A percentile compares a stretch with the other conserved stretches of the same genome.
Evolutionary conservation across 1,284 basidiomycete species (phyloP).

Genomic region (Pseudozyma hubeiensis): DNA sequence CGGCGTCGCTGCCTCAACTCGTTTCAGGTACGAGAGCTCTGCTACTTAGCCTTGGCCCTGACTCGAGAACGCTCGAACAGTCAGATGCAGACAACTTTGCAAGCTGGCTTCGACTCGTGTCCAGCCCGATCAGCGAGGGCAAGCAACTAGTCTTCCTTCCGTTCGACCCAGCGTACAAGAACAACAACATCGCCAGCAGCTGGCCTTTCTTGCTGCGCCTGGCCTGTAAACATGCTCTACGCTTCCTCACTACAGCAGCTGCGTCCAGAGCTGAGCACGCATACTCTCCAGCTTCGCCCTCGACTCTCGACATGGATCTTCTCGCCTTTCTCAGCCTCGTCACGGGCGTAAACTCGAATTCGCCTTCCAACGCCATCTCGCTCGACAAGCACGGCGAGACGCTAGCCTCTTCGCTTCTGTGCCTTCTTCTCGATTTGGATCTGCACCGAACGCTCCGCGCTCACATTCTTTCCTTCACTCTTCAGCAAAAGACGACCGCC

Average conservation of each 20-base stretch:
- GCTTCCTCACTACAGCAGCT: slow-evolving; percentile 24
- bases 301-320: slow-evolving; percentile 22
- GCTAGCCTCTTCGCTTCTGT: slow-evolving; percentile 25
- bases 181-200: background rate
- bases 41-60: slow-evolving; percentile 33
- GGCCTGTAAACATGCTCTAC: slow-evolving; percentile 34
- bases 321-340: slow-evolving; percentile 33
- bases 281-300: background rate
- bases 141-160: slow-evolving; percentile 33
- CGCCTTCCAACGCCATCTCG: slow-evolving; percentile 21
- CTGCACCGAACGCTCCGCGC: slow-evolving; percentile 40
- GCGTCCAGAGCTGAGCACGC: background rate
- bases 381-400: slow-evolving; percentile 1
- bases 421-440: slow-evolving; percentile 26
- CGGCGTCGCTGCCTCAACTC: slow-evolving; percentile 3
- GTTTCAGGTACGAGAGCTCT: slow-evolving; percentile 20
- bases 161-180: slow-evolving; percentile 1
- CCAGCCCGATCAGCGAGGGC: slow-evolving; percentile 8
- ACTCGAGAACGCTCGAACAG: slow-evolving; percentile 9
- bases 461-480: slow-evolving; percentile 36
- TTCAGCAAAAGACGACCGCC: slow-evolving; percentile 30
- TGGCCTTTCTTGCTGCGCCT: slow-evolving; percentile 29
- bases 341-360: slow-evolving; percentile 16
- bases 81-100: slow-evolving; percentile 15
- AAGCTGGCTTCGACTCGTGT: slow-evolving; percentile 31